Conservation (phyloP, 2,329 filamentous ascomycete genomes). For the Calonectria naviculata region DNA sequence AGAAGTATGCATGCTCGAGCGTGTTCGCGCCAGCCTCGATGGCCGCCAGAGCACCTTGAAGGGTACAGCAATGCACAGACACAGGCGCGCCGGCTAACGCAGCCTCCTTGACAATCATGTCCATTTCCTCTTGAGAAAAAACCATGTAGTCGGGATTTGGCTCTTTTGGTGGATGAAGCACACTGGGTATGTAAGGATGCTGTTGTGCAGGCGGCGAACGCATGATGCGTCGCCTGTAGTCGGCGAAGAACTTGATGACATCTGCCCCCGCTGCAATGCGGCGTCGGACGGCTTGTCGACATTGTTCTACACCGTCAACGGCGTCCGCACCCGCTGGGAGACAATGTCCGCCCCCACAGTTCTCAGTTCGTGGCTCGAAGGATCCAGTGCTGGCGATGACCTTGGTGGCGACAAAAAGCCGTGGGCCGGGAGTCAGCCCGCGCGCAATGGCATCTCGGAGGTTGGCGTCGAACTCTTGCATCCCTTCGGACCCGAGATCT, state of each 20-base stretch:
- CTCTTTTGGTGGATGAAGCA: slow-evolving; percentile 13
- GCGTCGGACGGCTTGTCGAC: slow-evolving; percentile 56
- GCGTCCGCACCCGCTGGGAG: slow-evolving; percentile 7
- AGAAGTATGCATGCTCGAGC: slow-evolving; percentile 58
- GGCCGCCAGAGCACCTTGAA: not conserved
- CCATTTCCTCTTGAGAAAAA: slow-evolving; percentile 61
- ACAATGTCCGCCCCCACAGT: slow-evolving; percentile 32
- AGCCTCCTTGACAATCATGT: slow-evolving; percentile 60
- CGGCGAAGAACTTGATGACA: slow-evolving; percentile 63
- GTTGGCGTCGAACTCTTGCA: slow-evolving; percentile 60
- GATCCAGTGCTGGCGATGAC: slow-evolving; percentile 57
- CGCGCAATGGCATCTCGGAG: slow-evolving; percentile 65
- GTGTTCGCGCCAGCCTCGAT: slow-evolving; percentile 41
- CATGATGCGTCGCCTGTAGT: slow-evolving; percentile 57
- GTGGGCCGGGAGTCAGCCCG: slow-evolving; percentile 63
- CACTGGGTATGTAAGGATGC: slow-evolving; percentile 40
- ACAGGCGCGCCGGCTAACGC: slow-evolving; percentile 42
- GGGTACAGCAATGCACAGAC: not conserved
- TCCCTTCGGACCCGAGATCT: slow-evolving; percentile 65
- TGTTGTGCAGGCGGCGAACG: slow-evolving; percentile 50
- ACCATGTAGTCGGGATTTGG: slow-evolving; percentile 56
- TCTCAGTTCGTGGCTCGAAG: slow-evolving; percentile 62
- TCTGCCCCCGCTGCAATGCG: slow-evolving; percentile 61
- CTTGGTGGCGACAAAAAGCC: slow-evolving; percentile 66
- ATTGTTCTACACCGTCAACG: not conserved